Evolutionary conservation across 2,329 filamentous ascomycete species (phyloP), one percentile per base, ranked within the genome.

Genomic region (Claviceps capensis): DNA sequence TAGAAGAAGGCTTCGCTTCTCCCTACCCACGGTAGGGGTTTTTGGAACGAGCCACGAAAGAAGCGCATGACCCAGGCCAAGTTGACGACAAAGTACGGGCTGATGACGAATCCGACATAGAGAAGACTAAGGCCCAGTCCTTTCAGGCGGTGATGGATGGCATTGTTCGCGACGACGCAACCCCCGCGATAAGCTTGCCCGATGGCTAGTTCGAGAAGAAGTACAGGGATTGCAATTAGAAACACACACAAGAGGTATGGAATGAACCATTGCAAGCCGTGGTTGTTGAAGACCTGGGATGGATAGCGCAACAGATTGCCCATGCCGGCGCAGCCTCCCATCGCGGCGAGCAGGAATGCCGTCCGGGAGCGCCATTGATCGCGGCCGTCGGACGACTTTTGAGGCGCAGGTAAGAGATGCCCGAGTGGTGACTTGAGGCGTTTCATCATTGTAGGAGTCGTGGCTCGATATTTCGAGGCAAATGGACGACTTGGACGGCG

Each of bases 181-280:
- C 76, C 76, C 41, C 74, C 76, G 13, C 75, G 74, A 58, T 79
- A 78, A 4, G 76, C 76, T 58, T 79, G 85, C 47, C 88, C 88
- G 50, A 86, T 88, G 50, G 85, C 85, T 49, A 80, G 77, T 59
- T 81, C 77, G 22, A 79, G 70, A 13, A 79, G 70, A 40, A 80
- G 68, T 0, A 72, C 69, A 0, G 77, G 77, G 45, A 80, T 79
- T 40, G 76, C 76, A 52, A 81, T 70, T 11, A 79, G 62, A 53
- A 77, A 74, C 16, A 80, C 69, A 5, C 74, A 73, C 52, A 79
- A 64, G 4, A 79, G 60, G 55, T 80, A 81, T 0, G 77, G 77
- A 17, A 80, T 72, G 61, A 78, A 81, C 77, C 77, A 81, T 58
- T 80, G 77, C 5, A 79, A 65, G 2, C 77, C 77, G 52, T 77